phyloP scores from a whole-genome alignment of 2,329 filamentous ascomycete genomes.

The Colletotrichum sublineola region DNA sequence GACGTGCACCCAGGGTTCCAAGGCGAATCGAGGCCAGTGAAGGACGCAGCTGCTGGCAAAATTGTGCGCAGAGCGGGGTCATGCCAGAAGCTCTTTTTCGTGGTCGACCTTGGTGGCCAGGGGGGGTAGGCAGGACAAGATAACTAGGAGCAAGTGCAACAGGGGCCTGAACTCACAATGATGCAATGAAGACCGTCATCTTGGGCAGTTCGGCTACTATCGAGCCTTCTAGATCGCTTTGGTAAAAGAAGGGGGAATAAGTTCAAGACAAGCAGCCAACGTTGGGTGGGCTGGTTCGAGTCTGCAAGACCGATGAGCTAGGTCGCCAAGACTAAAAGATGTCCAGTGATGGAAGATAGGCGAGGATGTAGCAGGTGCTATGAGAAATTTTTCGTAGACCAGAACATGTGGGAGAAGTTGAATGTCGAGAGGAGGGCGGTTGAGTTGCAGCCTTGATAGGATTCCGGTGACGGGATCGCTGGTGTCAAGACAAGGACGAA shows the following conservation, averaged over 20 bases:
- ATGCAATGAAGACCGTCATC: constrained; percentile 66
- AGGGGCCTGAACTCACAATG: constrained; percentile 55
- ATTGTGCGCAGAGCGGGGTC: constrained; percentile 13
- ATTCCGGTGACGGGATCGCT: constrained; percentile 30
- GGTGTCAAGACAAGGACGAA: constrained; percentile 17
- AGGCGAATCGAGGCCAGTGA: neutral
- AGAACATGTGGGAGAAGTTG: constrained; percentile 32
- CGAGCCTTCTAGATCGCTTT: constrained; percentile 1
- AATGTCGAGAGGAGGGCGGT: neutral
- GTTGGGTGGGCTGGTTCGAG: neutral
- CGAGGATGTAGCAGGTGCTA: constrained; percentile 17
- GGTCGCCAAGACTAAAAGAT: neutral
- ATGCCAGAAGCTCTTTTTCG: neutral
- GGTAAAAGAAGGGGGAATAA: neutral
- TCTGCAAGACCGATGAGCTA: neutral
- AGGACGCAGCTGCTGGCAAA: neutral
- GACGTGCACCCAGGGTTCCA: neutral
- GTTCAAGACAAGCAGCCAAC: neutral
- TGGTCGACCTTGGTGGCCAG: neutral
- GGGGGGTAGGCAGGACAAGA: constrained; percentile 9
- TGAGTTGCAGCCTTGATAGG: constrained; percentile 14
- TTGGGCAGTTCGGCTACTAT: constrained; percentile 46
- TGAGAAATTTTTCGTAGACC: constrained; percentile 20
- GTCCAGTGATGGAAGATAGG: neutral
- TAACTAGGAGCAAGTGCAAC: neutral